Evolutionary conservation across 1,139 yeast species (phyloP).

Genomic region (Magnusiomyces tetraspermus): DNA sequence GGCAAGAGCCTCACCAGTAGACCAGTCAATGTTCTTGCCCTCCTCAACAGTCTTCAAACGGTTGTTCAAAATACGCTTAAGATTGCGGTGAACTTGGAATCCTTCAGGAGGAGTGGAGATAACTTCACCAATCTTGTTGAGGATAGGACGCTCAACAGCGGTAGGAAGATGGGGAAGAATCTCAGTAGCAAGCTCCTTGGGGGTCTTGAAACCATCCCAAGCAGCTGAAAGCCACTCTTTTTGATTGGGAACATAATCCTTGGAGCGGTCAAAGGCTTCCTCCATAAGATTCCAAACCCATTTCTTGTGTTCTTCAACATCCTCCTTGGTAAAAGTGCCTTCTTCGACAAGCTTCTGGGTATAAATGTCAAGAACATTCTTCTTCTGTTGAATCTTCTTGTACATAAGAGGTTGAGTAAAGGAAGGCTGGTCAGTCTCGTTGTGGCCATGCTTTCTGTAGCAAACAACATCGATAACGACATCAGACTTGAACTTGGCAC

Average conservation of each 20-base stretch:
- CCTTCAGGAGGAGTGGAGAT: constrained; percentile 78
- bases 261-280: constrained; percentile 76
- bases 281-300: constrained; percentile 97
- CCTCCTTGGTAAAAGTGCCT: constrained; percentile 81
- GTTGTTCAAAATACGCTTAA: constrained; percentile 83
- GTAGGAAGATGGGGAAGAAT: constrained; percentile 95
- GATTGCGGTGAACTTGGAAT: constrained; percentile 87
- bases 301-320: constrained; percentile 89
- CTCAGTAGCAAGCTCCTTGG: constrained; percentile 93
- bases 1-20: constrained; percentile 98
- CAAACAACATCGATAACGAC: constrained; percentile 96
- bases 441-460: constrained; percentile 98
- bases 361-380: constrained; percentile 80
- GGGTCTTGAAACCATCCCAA: constrained; percentile 98
- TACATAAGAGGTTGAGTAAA: constrained; percentile 99
- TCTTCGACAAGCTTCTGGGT: constrained; percentile 69
- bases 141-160: constrained; percentile 61
- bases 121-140: constrained; percentile 69
- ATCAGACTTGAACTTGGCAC: constrained; percentile 92
- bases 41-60: constrained; percentile 80
- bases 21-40: constrained; percentile 97
- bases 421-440: constrained; percentile 98
- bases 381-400: constrained; percentile 78
- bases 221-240: constrained; percentile 98
- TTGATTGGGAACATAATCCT: constrained; percentile 83